Evolutionary conservation across 176 grass and related monocot species (phyloP).

Genomic region (Hsuehochloa calcarea): DNA sequence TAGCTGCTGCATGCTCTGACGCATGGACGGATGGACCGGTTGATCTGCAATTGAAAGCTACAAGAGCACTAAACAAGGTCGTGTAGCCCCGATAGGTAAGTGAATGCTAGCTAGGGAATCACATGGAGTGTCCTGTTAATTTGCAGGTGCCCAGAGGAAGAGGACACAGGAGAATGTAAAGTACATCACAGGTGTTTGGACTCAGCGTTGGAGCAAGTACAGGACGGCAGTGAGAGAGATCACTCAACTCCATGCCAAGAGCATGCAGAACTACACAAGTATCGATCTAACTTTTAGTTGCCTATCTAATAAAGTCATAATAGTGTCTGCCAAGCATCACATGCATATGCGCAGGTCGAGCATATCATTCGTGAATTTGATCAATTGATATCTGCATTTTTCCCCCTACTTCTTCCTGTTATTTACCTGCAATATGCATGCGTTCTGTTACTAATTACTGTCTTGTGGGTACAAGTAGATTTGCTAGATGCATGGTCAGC

Average conservation of each 20-base stretch:
- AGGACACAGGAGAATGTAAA: conserved; percentile 17
- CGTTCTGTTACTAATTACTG: not conserved
- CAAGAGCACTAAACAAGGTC: not conserved
- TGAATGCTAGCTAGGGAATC: not conserved
- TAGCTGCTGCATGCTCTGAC: not conserved
- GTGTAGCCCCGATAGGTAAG: not conserved
- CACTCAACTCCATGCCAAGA: not conserved
- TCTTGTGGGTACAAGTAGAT: not conserved
- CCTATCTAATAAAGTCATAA: not conserved
- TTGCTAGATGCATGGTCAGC: not conserved
- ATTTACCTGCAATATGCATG: no score
- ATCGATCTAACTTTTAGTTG: not conserved
- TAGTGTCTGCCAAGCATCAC: not conserved
- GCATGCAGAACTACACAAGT: not conserved
- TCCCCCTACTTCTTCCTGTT: not conserved
- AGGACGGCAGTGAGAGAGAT: not conserved
- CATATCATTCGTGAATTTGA: not conserved
- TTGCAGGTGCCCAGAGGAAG: not conserved
- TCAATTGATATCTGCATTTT: not conserved
- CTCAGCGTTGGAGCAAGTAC: not conserved
- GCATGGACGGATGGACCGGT: not conserved
- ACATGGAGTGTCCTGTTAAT: conserved; percentile 3
- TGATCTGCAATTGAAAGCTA: not conserved
- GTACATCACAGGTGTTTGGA: not conserved
- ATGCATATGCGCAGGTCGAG: conserved; percentile 3